Base-by-base conservation (phyloP, 148 eudicot genomes). In the Rhododendron molle region DNA sequence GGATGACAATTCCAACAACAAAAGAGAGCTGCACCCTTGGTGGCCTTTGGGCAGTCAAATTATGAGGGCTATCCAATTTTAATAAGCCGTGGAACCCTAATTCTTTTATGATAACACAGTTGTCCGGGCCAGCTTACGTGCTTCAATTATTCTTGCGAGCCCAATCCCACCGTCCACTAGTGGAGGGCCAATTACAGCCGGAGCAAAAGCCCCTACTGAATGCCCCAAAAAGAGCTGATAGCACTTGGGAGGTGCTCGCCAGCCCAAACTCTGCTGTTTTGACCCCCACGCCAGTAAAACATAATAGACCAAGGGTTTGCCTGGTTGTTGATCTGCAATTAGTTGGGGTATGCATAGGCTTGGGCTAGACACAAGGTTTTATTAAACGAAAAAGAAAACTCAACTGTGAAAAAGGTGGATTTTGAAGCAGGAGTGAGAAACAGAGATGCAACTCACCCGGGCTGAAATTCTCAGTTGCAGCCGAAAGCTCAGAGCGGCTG, bases 401-500 rank as follows among this genome's bases (percentile, higher is more conserved):
- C n/a, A 58, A 54, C 7, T 58, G 65, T 58, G 65, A 58, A 58
- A 20, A 58, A 58, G 7, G 26, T 58, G 65, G n/a, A 58, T 58
- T 20, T 58, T 58, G 65, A 26, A 49, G 44, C 58, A 11, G 38
- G 40, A 47, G n/a, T 34, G 44, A 26, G 9, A 1, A 47, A 28
- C 14, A 50, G 54, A 5, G 26, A 20, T 12, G 46, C 23, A 74
- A 46, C 47, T 81, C 81, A 86, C 87, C 87, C 0, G 84, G 18
- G 81, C 74, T 81, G 84, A 86, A 86, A 73, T 86, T 40, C 74
- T 86, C 81, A 14, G 87, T 86, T 26, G 87, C 84, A 54, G 81
- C 84, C 18, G 20, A 79, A 56, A 86, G 87, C 84, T 86, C 87
- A 3, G 77, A 56, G 12, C 20, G 47, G 9, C 43, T 86, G 80